Evolutionary conservation across 768 basidiomycete species (phyloP), one percentile per base, ranked within the genome.

Genomic region (Boletus barrowsii): DNA sequence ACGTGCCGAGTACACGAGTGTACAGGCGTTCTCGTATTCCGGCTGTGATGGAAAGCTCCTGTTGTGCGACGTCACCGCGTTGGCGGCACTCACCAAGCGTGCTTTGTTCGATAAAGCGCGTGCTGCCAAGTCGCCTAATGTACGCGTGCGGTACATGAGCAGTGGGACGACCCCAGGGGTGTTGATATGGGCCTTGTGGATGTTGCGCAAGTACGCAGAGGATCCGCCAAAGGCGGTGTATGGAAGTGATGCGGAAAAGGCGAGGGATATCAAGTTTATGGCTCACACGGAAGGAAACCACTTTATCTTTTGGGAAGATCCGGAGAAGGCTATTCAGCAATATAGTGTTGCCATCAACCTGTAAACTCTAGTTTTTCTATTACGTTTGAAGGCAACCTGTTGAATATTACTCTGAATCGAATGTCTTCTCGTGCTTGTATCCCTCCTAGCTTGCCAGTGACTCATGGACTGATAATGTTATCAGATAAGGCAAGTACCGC

Each of bases 221-320:
- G n/a, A 52, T 8, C 54, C 59, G 10, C 43, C 54, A 18, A 35
- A 41, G 35, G 49, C 3, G 26, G 14, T 50, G 3, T 64, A 54
- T 6, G 63, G 63, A 41, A 24, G 20, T 0, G 51, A 43, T 10
- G 65, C 65, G 15, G 62, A 61, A 35, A 65, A 40, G 36, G 59
- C 44, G 30, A 65, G 64, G 30, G 64, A 67, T 10, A 47, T 67
- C 54, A 49, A 58, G 44, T 49, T 32, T 30, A 7, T 58, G 10
- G 24, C 8, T 4, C 55, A 64, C 17, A 30, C 43, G 9, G 62
- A 65, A 40, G 64, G 64, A 35, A 67, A 65, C 39, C 65, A 65
- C 44, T 64, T 67, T 14, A 17, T 61, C 22, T 67, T 62, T 41
- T 65, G 62, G 64, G 62, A 65, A 0, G 51, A 64, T 10, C 63